Evolutionary conservation across 2,329 filamentous ascomycete species (phyloP).

Genomic region (Lachnellula arida): DNA sequence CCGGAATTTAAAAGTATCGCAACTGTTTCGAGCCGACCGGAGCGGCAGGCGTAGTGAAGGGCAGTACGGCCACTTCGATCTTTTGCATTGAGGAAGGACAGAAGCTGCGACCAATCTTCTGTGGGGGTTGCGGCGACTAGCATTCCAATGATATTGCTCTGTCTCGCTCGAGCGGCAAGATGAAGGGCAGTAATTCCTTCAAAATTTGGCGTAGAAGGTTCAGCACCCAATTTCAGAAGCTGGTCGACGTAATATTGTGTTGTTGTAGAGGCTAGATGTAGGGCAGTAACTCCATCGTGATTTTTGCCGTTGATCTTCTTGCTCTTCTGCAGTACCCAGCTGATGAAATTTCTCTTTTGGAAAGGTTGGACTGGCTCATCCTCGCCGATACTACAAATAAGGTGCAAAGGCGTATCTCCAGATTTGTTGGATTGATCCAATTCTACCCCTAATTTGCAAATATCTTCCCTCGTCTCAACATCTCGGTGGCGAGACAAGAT

Average conservation of each 20-base stretch:
- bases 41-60: constrained; percentile 10
- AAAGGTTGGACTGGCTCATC: no score
- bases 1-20: constrained; percentile 7
- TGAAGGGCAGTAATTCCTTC: neutral
- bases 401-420: no score
- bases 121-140: neutral
- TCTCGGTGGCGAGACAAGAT: no score
- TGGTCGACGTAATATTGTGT: neutral
- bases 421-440: no score
- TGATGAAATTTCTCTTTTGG: no score
- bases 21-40: constrained; percentile 12
- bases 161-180: constrained; percentile 1
- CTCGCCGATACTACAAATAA: no score
- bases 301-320: neutral
- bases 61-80: constrained; percentile 9
- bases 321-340: no score
- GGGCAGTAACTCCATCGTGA: neutral
- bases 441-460: no score
- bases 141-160: constrained; percentile 2
- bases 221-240: neutral
- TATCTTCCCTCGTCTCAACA: no score
- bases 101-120: neutral
- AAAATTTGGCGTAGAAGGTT: neutral
- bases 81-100: constrained; percentile 1
- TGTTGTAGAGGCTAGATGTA: neutral